These are phyloP conservation scores for Neonectria magnoliae DNA, from an alignment of 2,329 filamentous ascomycete genomes.

Conservation along the genomic window DNA sequence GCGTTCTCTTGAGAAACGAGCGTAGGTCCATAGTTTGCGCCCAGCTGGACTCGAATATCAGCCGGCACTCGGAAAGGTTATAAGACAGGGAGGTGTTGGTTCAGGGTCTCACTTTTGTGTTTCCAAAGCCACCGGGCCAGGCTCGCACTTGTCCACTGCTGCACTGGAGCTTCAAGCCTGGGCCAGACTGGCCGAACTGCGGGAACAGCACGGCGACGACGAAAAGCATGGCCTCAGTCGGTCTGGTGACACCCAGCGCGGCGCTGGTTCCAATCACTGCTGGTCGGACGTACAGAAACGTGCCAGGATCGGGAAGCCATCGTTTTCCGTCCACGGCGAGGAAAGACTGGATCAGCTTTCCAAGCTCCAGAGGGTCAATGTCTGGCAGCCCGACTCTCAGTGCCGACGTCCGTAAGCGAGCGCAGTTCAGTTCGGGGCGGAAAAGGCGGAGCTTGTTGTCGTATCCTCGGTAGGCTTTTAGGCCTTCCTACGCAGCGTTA, in stretches of 20 bases:
- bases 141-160: slow-evolving; percentile 15
- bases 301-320: slow-evolving; percentile 69
- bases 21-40: slow-evolving; percentile 70
- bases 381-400: slow-evolving; percentile 71
- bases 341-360: slow-evolving; percentile 70
- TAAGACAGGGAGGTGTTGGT: too few species aligned
- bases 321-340: slow-evolving; percentile 64
- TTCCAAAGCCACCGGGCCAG: slow-evolving; percentile 67
- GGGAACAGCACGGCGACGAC: slow-evolving; percentile 57
- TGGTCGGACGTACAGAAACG: slow-evolving; percentile 72
- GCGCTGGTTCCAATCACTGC: slow-evolving; percentile 71
- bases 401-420: slow-evolving; percentile 60
- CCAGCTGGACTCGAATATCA: slow-evolving; percentile 53
- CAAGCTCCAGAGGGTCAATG: slow-evolving; percentile 70
- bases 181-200: not conserved
- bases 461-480: slow-evolving; percentile 76
- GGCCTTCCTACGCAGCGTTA: slow-evolving; percentile 59
- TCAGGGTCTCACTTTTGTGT: too few species aligned
- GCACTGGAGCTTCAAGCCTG: not conserved
- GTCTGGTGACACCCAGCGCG: slow-evolving; percentile 70
- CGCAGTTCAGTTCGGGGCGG: slow-evolving; percentile 70
- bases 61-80: too few species aligned
- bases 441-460: slow-evolving; percentile 74
- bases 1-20: slow-evolving; percentile 67
- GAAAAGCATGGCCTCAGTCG: slow-evolving; percentile 73